Evolutionary conservation across 345 rosid genomes (phyloP).

Genomic region (Eucalyptus albens): DNA sequence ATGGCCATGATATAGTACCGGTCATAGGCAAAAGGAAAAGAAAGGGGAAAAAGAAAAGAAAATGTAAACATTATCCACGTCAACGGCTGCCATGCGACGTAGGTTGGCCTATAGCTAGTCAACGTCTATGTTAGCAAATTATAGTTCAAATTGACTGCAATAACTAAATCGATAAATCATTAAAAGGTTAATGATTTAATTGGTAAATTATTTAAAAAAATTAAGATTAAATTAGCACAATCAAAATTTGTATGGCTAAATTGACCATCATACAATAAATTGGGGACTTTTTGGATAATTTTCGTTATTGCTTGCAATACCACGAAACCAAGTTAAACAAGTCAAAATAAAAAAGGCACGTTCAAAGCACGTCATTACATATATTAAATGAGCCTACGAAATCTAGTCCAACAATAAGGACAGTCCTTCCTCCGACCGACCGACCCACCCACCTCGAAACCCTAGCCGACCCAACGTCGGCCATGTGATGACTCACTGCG

Average conservation of each 20-base stretch:
- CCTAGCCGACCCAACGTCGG: not conserved
- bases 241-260: accelerated
- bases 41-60: accelerated
- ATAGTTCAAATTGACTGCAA: accelerated
- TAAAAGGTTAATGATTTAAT: accelerated
- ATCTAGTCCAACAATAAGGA: not conserved
- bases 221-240: accelerated
- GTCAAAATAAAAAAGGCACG: not conserved
- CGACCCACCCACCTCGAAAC: not conserved
- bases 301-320: accelerated
- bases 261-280: accelerated
- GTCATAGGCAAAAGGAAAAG: not conserved
- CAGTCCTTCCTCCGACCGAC: not conserved
- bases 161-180: no score
- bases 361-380: not conserved
- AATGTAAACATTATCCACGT: accelerated
- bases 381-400: not conserved
- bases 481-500: not conserved
- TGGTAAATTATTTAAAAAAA: accelerated
- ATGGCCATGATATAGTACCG: not conserved
- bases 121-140: accelerated
- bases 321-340: not conserved
- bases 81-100: accelerated
- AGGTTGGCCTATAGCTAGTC: accelerated
- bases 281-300: accelerated